Evolutionary conservation across 495 filamentous ascomycete species (phyloP).

Genomic region (Aspergillus taichungensis): DNA sequence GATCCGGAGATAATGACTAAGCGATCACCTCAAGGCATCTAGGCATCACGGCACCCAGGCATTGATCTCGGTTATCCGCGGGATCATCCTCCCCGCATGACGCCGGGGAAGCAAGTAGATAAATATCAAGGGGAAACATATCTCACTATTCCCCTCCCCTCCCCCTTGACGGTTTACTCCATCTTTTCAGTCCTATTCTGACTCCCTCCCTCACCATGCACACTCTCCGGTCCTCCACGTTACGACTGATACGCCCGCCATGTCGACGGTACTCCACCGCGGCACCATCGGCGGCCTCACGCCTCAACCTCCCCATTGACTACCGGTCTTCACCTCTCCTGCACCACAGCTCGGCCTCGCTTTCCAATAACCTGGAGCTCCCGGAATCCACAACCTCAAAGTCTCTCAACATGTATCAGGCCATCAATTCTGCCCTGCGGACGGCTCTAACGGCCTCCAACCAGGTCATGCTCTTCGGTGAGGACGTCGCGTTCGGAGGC

Average conservation of each 20-base stretch:
- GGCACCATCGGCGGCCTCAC: slow-evolving; percentile 8
- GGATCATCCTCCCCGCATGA: no score
- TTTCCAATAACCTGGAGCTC: slow-evolving; percentile 53
- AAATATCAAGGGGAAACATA: no score
- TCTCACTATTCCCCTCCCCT: no score
- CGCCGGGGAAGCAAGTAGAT: no score
- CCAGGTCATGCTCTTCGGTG: slow-evolving; percentile 83
- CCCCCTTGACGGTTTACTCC: no score
- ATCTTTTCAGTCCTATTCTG: no score
- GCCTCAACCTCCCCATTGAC: slow-evolving; percentile 82
- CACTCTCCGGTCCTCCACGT: no score
- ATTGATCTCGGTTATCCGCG: no score
- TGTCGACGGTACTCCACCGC: slow-evolving; percentile 25
- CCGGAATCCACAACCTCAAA: slow-evolving; percentile 62
- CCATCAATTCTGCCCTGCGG: slow-evolving; percentile 81
- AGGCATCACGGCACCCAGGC: no score
- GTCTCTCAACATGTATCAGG: slow-evolving; percentile 84
- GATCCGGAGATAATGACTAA: no score
- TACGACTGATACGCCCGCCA: slow-evolving; percentile 40
- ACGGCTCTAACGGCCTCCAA: slow-evolving; percentile 77
- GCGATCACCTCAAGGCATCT: no score
- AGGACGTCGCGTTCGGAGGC: slow-evolving; percentile 94
- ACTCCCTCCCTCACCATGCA: no score
- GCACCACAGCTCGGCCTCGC: slow-evolving; percentile 64
- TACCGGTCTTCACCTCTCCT: slow-evolving; percentile 76